A percentile compares a stretch with the other conserved stretches of the same genome.
phyloP scores from a whole-genome alignment of 495 filamentous ascomycete species.

The Penicillium cosmopolitanum region DNA sequence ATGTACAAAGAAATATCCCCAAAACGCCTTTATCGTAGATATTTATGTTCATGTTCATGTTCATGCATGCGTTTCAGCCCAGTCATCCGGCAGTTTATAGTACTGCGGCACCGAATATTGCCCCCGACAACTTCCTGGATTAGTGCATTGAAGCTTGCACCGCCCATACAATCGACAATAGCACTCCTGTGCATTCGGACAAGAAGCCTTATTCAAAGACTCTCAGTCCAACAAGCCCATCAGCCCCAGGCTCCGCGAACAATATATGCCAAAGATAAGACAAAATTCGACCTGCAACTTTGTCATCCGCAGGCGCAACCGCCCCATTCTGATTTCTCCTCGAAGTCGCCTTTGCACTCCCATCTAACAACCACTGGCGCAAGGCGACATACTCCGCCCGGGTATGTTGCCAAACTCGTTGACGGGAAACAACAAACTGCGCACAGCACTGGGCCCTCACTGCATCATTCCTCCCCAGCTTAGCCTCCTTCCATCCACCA shows the following conservation, averaged over 20 bases:
- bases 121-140: conserved; percentile 35
- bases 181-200: conserved; percentile 44
- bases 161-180: conserved; percentile 51
- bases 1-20: background rate
- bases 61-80: conserved; percentile 35
- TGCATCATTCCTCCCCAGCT: conserved; percentile 35
- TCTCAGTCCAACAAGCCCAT: conserved; percentile 47
- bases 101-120: conserved; percentile 42
- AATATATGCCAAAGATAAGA: conserved; percentile 51
- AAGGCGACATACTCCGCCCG: conserved; percentile 45
- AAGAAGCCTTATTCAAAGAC: conserved; percentile 40
- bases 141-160: conserved; percentile 37
- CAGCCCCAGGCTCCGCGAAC: conserved; percentile 33
- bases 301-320: conserved; percentile 42
- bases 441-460: conserved; percentile 50
- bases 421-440: conserved; percentile 45
- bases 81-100: conserved; percentile 42
- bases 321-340: conserved; percentile 7
- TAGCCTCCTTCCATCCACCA: conserved; percentile 1
- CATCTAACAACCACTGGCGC: conserved; percentile 45
- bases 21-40: background rate
- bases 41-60: conserved; percentile 3
- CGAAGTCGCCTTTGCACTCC: background rate
- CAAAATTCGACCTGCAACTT: conserved; percentile 42
- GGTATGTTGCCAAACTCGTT: conserved; percentile 40